phyloP scores from a whole-genome alignment of 257 asterid genomes.

The Solanum chilense region DNA sequence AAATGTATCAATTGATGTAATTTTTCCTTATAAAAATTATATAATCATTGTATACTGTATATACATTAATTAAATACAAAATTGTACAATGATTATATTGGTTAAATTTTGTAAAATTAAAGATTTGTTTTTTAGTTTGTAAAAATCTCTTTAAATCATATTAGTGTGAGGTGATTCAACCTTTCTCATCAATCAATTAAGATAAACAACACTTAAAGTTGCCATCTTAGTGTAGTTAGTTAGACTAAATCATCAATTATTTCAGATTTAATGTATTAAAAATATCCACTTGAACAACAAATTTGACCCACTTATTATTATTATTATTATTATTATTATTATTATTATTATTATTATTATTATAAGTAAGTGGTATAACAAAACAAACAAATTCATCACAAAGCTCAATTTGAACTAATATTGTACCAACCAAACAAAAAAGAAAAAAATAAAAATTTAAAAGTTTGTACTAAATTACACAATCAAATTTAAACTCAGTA shows the following conservation, averaged over 20 bases:
- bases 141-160: neutral
- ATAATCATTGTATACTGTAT: neutral
- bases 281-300: neutral
- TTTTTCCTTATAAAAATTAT: neutral
- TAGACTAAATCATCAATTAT: neutral
- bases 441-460: too few relatives aligned
- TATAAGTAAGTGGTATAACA: too few relatives aligned
- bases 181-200: neutral
- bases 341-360: too few relatives aligned
- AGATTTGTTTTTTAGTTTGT: neutral
- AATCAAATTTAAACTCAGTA: neutral
- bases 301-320: neutral
- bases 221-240: neutral
- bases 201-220: neutral
- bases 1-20: too few relatives aligned
- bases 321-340: too few relatives aligned
- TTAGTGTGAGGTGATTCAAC: neutral
- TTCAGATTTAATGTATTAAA: neutral
- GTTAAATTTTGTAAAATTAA: neutral
- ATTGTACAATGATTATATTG: neutral
- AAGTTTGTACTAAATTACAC: too few relatives aligned
- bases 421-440: too few relatives aligned
- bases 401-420: too few relatives aligned
- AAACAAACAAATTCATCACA: too few relatives aligned
- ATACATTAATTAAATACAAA: neutral